Evolutionary conservation across 2,329 filamentous ascomycete genomes (phyloP).

Genomic region (Myriosclerotinia curreyana): DNA sequence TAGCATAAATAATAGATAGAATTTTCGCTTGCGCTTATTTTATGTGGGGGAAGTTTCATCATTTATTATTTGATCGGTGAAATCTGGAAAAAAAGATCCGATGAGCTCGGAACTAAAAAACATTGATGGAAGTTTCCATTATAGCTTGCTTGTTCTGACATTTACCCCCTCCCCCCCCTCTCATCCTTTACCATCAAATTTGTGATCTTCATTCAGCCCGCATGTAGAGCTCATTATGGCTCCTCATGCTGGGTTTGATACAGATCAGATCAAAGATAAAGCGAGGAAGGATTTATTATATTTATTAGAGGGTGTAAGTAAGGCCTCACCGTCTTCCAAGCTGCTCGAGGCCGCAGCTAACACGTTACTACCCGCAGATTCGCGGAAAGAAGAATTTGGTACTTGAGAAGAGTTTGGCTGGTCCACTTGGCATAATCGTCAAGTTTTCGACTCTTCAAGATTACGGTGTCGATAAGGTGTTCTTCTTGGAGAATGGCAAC

Average conservation of each 20-base stretch:
- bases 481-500: conserved; percentile 94
- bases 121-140: too few species aligned
- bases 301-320: conserved; percentile 91
- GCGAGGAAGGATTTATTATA: conserved; percentile 85
- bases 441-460: conserved; percentile 95
- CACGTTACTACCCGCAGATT: conserved; percentile 56
- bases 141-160: conserved; percentile 9
- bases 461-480: conserved; percentile 96
- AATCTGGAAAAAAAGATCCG: conserved; percentile 11
- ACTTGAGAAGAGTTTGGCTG: conserved; percentile 85
- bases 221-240: conserved; percentile 62
- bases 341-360: conserved; percentile 38
- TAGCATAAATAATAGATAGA: neutral
- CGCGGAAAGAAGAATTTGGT: conserved; percentile 98
- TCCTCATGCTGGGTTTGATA: conserved; percentile 68
- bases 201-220: conserved; percentile 31
- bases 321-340: conserved; percentile 31
- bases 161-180: neutral
- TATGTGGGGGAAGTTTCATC: conserved; percentile 4
- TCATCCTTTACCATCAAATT: conserved; percentile 4
- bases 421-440: conserved; percentile 84
- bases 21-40: conserved; percentile 17
- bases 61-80: conserved; percentile 8
- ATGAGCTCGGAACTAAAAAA: conserved; percentile 14
- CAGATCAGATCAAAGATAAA: conserved; percentile 73